These are phyloP conservation scores for Cystofilobasidium ferigula DNA, from an alignment of 768 basidiomycete species.

Conservation along the genomic window DNA sequence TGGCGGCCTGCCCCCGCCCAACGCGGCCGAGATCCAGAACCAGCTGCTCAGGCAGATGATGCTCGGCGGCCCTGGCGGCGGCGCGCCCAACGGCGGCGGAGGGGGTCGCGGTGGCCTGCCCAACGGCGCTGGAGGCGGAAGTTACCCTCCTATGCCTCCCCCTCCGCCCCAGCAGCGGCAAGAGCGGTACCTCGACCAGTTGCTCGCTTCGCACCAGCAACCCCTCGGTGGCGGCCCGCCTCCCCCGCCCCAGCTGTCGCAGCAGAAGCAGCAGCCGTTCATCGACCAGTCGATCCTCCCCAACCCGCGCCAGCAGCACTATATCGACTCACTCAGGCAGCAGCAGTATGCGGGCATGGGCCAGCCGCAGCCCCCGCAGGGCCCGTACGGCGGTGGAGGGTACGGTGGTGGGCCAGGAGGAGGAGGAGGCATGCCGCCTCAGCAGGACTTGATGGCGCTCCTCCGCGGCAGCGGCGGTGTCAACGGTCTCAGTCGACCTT, in stretches of 20 bases:
- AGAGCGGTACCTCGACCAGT: slow-evolving; percentile 4
- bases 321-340: slow-evolving; percentile 9
- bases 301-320: background rate
- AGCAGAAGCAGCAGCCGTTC: background rate
- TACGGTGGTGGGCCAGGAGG: slow-evolving; percentile 2
- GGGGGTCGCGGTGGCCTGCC: background rate
- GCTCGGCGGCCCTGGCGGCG: background rate
- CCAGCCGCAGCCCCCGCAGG: background rate
- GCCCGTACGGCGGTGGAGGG: background rate
- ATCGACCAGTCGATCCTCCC: background rate
- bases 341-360: slow-evolving; percentile 8
- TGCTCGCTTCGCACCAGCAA: background rate
- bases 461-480: background rate
- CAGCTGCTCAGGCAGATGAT: slow-evolving; percentile 21
- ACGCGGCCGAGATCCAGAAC: slow-evolving; percentile 9
- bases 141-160: background rate
- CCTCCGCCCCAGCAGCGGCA: background rate
- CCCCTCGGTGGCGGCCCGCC: too few relatives aligned
- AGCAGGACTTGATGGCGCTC: slow-evolving; percentile 5
- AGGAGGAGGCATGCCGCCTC: background rate
- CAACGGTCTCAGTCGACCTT: background rate
- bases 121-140: background rate
- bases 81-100: background rate
- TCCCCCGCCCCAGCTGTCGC: background rate
- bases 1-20: slow-evolving; percentile 5